phyloP scores from a whole-genome alignment of 495 filamentous ascomycete species.

The Lophium mytilinum region DNA sequence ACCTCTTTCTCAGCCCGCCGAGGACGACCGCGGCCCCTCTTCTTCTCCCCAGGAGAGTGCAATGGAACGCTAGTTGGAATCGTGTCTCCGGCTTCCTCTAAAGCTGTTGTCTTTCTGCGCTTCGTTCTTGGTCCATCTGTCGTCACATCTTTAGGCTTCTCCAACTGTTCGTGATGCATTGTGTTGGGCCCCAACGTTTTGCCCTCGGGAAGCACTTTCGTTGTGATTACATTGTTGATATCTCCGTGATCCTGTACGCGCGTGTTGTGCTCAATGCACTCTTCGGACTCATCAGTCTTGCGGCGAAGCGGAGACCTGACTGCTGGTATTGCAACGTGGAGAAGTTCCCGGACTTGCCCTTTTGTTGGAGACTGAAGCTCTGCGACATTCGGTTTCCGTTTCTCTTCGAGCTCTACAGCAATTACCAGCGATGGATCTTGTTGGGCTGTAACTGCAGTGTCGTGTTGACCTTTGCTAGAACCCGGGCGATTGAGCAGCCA shows the following conservation, averaged over 20 bases:
- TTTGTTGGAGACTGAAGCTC: background rate
- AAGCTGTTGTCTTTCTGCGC: slow-evolving; percentile 11
- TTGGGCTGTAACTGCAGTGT: no score
- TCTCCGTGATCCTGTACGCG: background rate
- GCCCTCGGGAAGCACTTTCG: background rate
- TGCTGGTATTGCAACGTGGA: background rate
- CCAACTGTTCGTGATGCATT: background rate
- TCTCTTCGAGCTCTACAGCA: background rate
- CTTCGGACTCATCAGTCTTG: background rate
- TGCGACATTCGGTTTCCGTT: background rate
- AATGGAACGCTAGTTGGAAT: background rate
- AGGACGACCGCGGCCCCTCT: slow-evolving; percentile 21
- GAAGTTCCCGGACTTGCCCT: background rate
- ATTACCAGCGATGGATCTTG: background rate
- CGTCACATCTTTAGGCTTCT: background rate
- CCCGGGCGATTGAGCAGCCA: slow-evolving; percentile 4
- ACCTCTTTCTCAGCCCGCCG: background rate
- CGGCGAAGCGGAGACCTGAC: background rate
- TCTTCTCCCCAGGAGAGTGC: slow-evolving; percentile 5
- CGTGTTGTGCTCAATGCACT: background rate
- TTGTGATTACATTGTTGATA: background rate
- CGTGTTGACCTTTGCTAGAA: background rate
- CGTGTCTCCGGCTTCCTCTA: background rate
- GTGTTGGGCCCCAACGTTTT: background rate
- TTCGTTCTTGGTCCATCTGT: background rate